Base-by-base conservation (phyloP, 306 rosid species). In the Pterocarpus macrocarpus region DNA sequence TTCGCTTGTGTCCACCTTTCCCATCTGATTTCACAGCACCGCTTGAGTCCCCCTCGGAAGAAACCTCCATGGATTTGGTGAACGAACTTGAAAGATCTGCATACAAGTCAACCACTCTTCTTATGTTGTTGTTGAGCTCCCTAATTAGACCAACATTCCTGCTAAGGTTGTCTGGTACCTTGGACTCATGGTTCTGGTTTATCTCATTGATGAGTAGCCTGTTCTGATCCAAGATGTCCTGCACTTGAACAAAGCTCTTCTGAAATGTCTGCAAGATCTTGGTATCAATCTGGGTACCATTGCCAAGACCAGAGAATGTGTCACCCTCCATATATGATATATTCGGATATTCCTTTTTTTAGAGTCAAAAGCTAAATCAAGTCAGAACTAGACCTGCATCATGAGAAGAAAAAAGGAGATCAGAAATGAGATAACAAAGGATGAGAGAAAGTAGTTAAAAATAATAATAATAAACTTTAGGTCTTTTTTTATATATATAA, bases 131-230 rank as follows among this genome's bases (percentile, higher is more conserved):
- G 90, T 95, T 95, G 59, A 95, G 91, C 89, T 95, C 99, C 81
- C 86, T 85, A 68, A 95, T 95, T 57, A 95, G 87, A 32, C 93
- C 93, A 84, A 93, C 97, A 85, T 95, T 95, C 78, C 97, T 86
- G 87, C 84, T 90, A 9, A 95, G 88, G 69, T 95, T 93, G 87
- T 95, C 97, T 12, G 99, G 94, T 58, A 93, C 82, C 81, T 90
- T 95, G 15, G 99, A 95, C 81, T 95, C 99, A 2, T 95, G 99
- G 80, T 95, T 95, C 80, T 95, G 98, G 90, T 95, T 95, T 85
- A 95, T 95, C 90, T 95, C 94, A 57, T 87, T 95, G 85, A 95
- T 95, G 41, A 95, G 94, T 56, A 95, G 49, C 88, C 95, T 88
- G 82, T 95, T 95, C 82, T 95, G 97, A 86, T 95, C 99, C 88